These are phyloP conservation scores for Dioscorea zingiberensis DNA, from an alignment of 106 monocot genomes.

Conservation along the genomic window DNA sequence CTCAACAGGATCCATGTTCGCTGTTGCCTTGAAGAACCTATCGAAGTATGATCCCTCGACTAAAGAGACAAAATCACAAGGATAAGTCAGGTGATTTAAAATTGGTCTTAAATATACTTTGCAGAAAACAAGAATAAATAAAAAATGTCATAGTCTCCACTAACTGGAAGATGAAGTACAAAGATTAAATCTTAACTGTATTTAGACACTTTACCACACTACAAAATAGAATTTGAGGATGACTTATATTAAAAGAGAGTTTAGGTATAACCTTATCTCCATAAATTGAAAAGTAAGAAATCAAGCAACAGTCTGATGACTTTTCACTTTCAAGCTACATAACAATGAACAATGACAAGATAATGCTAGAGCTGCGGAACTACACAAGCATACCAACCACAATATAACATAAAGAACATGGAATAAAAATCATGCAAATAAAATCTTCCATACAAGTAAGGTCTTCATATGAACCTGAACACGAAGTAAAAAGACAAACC, in stretches of 20 bases:
- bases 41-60: conserved; percentile 85
- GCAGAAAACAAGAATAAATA: not conserved
- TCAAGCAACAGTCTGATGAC: no score
- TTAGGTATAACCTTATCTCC: no score
- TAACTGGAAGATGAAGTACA: no score
- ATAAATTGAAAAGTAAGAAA: no score
- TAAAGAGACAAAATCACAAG: conserved; percentile 26
- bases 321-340: no score
- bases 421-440: not conserved
- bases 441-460: not conserved
- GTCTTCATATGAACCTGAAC: not conserved
- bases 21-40: conserved; percentile 72
- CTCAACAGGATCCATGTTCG: conserved; percentile 78
- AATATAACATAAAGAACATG: not conserved
- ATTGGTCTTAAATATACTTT: not conserved
- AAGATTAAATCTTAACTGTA: not conserved
- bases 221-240: not conserved
- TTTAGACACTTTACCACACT: not conserved
- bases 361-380: no score
- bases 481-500: not conserved
- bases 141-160: not conserved
- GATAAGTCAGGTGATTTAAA: not conserved
- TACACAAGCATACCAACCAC: not conserved
- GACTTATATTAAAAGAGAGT: no score
- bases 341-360: no score